Evolutionary conservation across 2,329 filamentous ascomycete genomes (phyloP), one percentile per base, ranked within the genome.

Genomic region (Periconia sp.): DNA sequence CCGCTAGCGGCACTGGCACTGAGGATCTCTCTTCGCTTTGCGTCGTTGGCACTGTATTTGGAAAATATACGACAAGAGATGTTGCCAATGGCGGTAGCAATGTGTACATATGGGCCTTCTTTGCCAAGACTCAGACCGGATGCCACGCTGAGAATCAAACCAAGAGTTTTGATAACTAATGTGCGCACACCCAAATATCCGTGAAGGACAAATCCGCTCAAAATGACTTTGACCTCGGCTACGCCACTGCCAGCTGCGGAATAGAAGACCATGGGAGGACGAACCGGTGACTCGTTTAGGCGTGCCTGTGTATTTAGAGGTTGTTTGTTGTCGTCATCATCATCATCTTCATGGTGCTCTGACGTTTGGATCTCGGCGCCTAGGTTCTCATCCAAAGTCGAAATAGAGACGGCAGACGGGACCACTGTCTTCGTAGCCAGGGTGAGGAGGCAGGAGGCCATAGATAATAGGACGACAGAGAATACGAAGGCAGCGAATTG

Each of bases 161-260:
- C 92, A 15, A 89, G 65, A 0, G 90, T 90, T 72, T 99, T 99
- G 75, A 96, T 83, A 6, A 93, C 74, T 30, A 99, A 81, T 0
- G 94, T 97, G 68, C 89, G 90, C 40, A 96, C 74, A 63, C 94
- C 94, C 8, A 99, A 82, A 70, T 97, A 97, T 1, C 94, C 93
- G 79, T 97, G 94, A 51, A 99, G 79, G 51, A 99, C 93, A 67
- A 97, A 99, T 6, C 94, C 94, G 65, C 92, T 97, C n/a, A 97
- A 83, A 54, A 97, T 97, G 55, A 97, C 94, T 60, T 94, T 92
- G 52, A 97, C 93, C 76, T 99, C 94, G 7, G 94, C 94, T 13
- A 99, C 94, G 64, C 94, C 94, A 74, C 92, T 96, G 46, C 94
- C 94, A 41, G 93, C 93, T 54, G 93, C 94, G 8, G 94, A 92